Evolutionary conservation across 495 filamentous ascomycete genomes (phyloP), one percentile per base, ranked within the genome.

Genomic region (Daldinia caldariorum): DNA sequence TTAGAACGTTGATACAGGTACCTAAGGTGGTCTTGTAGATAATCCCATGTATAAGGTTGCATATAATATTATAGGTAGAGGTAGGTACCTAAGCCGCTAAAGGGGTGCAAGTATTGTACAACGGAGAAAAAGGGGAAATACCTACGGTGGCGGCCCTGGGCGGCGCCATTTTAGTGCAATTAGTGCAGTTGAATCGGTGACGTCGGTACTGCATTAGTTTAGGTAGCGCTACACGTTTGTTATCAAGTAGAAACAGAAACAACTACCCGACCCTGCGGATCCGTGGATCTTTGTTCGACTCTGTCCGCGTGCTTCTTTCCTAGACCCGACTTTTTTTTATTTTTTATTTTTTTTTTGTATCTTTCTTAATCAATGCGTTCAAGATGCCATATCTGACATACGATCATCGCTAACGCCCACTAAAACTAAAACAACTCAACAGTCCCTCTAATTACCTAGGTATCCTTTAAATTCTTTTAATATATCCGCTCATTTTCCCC

Each of bases 131-230:
- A 47, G 10, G 5, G 45, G n/a, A 62, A 38, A 39, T 32, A n/a
- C n/a, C n/a, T n/a, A 34, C 6, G 3, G 2, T 39, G 29, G 13
- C 38, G 35, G 9, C 53, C 29, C 29, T 6, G 45, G 43, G 61
- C 50, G 26, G 47, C 49, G 61, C 61, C 57, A 60, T 66, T 34
- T 45, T 45, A 66, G 57, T 60, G 39, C 41, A 49, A 32, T 26
- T 3, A 26, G 26, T 26, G 26, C 26, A 26, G 26, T 26, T 53
- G 32, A n/a, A n/a, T 43, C 34, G 18, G 67, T 70, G 67, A 70
- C 67, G 62, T 70, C 62, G 62, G 45, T 14, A 61, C 56, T 70
- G 61, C 67, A 70, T 70, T 65, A 70, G 61, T 47, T 70, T 65
- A 70, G 61, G 49, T 32, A 58, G 63, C 29, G n/a, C 39, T 43